Evolutionary conservation across 768 basidiomycete species (phyloP).

Genomic region (Tulasnella sp.): DNA sequence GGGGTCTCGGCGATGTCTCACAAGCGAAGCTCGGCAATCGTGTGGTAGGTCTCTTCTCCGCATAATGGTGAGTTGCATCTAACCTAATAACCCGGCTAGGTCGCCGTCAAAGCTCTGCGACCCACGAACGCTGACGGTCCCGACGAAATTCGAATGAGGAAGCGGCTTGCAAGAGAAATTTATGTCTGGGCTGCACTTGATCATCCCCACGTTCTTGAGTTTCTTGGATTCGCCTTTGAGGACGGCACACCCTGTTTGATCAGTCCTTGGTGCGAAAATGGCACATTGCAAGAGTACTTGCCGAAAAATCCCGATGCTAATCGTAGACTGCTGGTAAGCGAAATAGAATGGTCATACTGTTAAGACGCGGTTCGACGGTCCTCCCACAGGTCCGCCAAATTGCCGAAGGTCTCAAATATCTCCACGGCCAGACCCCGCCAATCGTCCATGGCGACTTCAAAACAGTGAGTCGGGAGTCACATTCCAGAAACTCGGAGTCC

Average conservation of each 20-base stretch:
- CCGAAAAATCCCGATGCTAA: conserved; percentile 42
- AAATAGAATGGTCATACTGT: background rate
- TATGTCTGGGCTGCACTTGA: background rate
- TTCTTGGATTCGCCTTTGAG: conserved; percentile 1
- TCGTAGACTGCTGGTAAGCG: conserved; percentile 43
- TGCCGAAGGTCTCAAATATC: too few relatives aligned
- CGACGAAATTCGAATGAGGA: background rate
- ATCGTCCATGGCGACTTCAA: too few relatives aligned
- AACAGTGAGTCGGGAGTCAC: too few relatives aligned
- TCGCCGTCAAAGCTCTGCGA: background rate
- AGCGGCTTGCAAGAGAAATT: background rate
- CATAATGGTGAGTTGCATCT: background rate
- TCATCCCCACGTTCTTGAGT: background rate
- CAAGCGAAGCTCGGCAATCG: background rate
- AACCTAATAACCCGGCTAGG: background rate
- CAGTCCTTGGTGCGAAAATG: conserved; percentile 55
- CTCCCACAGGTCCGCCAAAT: background rate
- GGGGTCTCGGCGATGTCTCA: background rate
- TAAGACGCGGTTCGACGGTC: background rate
- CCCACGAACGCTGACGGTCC: background rate
- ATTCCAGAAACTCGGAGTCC: too few relatives aligned
- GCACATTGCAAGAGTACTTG: conserved; percentile 50
- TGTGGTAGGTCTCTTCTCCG: background rate
- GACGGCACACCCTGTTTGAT: conserved; percentile 43
- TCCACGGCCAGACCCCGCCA: too few relatives aligned